phyloP scores from a whole-genome alignment of 106 monocot genomes.

The Narthecium ossifragum region DNA sequence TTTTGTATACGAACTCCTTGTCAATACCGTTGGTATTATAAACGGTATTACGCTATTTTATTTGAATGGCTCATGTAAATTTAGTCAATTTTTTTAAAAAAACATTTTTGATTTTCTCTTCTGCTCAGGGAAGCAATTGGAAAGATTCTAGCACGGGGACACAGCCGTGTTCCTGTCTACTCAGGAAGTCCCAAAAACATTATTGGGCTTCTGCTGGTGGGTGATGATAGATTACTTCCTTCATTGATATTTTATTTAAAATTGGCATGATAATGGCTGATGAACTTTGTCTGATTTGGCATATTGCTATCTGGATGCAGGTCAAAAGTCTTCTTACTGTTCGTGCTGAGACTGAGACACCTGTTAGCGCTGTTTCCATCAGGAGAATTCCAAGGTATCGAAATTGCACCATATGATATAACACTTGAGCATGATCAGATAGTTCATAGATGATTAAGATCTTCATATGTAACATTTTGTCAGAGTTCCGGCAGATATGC shows the following conservation, averaged over 20 bases:
- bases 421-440: too few relatives aligned
- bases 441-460: conserved; percentile 1
- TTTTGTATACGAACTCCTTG: too few relatives aligned
- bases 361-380: conserved; percentile 97
- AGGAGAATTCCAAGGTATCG: conserved; percentile 89
- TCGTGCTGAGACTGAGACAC: conserved; percentile 97
- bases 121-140: conserved; percentile 93
- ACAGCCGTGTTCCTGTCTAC: conserved; percentile 96
- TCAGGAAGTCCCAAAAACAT: conserved; percentile 91
- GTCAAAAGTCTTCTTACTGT: conserved; percentile 99
- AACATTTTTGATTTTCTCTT: not conserved
- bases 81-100: too few relatives aligned
- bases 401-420: not conserved
- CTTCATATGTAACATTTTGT: conserved; percentile 15
- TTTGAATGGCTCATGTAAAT: too few relatives aligned
- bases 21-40: too few relatives aligned
- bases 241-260: too few relatives aligned
- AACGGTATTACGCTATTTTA: too few relatives aligned
- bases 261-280: too few relatives aligned
- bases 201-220: conserved; percentile 90
- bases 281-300: not conserved
- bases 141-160: conserved; percentile 96
- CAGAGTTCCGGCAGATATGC: conserved; percentile 99
- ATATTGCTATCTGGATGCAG: conserved; percentile 24
- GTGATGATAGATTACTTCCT: conserved; percentile 8